Percentiles rank a stretch among this genome's conserved stretches.
Conservation (phyloP, 192 early-diverging fungal species). For the Kickxella alabastrina region DNA sequence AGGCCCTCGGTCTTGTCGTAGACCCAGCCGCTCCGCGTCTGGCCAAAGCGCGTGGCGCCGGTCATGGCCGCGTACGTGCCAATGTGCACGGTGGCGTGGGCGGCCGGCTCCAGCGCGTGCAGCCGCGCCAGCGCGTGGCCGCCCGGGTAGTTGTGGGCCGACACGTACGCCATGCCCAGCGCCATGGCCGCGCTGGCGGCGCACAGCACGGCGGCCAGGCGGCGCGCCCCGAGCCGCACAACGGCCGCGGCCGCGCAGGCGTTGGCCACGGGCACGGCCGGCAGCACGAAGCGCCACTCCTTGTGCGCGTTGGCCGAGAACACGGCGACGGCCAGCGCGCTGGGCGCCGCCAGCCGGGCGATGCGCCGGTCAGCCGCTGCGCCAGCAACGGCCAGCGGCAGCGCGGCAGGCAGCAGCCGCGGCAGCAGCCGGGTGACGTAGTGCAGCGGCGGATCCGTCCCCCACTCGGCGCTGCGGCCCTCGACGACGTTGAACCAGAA, state of each 20-base stretch:
- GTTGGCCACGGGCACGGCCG: conserved; percentile 79
- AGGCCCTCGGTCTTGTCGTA: conserved; percentile 66
- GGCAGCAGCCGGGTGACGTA: conserved; percentile 77
- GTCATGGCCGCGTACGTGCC: conserved; percentile 77
- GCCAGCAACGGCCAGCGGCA: conserved; percentile 63
- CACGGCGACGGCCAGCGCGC: conserved; percentile 54
- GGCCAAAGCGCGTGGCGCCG: conserved; percentile 76
- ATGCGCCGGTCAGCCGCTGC: conserved; percentile 45
- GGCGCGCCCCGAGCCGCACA: conserved; percentile 7
- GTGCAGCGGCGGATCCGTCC: conserved; percentile 58
- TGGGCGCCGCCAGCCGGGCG: conserved; percentile 55
- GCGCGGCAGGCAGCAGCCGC: conserved; percentile 63
- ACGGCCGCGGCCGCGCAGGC: conserved; percentile 59
- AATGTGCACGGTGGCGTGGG: conserved; percentile 56
- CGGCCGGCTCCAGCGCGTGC: conserved; percentile 49
- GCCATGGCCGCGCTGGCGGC: conserved; percentile 4
- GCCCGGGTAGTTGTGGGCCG: conserved; percentile 85
- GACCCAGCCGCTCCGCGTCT: conserved; percentile 54
- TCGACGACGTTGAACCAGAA: conserved; percentile 64
- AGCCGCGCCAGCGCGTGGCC: conserved; percentile 68
- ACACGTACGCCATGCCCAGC: conserved; percentile 53
- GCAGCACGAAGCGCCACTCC: conserved; percentile 93
- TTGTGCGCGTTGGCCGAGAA: conserved; percentile 86
- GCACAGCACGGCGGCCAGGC: conserved; percentile 17
- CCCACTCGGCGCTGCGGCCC: conserved; percentile 47